Conservation (phyloP, 2,329 filamentous ascomycete genomes). For the Colletotrichum godetiae region DNA sequence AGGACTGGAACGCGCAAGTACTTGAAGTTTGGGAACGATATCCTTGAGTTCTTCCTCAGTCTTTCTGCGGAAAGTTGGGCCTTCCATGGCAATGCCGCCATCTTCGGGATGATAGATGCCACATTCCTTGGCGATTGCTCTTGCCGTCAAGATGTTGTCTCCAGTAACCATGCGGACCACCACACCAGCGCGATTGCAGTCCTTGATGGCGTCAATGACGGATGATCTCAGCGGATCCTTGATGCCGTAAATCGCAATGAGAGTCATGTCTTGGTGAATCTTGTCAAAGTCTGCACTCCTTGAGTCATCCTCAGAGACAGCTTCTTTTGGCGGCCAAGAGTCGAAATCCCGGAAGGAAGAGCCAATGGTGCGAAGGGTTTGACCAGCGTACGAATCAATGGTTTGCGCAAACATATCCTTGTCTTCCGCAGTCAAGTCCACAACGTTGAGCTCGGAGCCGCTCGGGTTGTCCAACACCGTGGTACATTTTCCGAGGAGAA, state of each 20-base stretch:
- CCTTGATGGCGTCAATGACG: conserved; percentile 70
- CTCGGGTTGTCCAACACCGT: conserved; percentile 44
- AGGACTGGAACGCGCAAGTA: conserved; percentile 75
- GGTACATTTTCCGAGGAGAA: conserved; percentile 55
- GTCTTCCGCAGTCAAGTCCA: conserved; percentile 29
- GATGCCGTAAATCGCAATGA: conserved; percentile 68
- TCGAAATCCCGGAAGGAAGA: conserved; percentile 58
- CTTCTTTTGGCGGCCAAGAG: conserved; percentile 69
- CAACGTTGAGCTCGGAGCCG: background rate
- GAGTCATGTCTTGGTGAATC: conserved; percentile 46
- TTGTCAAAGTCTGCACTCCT: conserved; percentile 69
- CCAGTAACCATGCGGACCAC: conserved; percentile 73
- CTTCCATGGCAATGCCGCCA: conserved; percentile 67
- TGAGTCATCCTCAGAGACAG: conserved; percentile 59
- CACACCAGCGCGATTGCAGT: conserved; percentile 73
- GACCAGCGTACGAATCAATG: conserved; percentile 51
- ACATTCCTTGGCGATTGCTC: conserved; percentile 55
- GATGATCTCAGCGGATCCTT: conserved; percentile 74
- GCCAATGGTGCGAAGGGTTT: conserved; percentile 54
- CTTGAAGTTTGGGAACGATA: conserved; percentile 72
- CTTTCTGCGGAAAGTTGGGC: conserved; percentile 66
- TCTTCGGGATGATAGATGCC: conserved; percentile 48
- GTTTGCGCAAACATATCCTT: conserved; percentile 40
- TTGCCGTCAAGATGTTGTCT: conserved; percentile 57
- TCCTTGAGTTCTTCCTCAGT: conserved; percentile 59